phyloP scores from a whole-genome alignment of 1,284 basidiomycete genomes.

The Cystobasidium sp. region DNA sequence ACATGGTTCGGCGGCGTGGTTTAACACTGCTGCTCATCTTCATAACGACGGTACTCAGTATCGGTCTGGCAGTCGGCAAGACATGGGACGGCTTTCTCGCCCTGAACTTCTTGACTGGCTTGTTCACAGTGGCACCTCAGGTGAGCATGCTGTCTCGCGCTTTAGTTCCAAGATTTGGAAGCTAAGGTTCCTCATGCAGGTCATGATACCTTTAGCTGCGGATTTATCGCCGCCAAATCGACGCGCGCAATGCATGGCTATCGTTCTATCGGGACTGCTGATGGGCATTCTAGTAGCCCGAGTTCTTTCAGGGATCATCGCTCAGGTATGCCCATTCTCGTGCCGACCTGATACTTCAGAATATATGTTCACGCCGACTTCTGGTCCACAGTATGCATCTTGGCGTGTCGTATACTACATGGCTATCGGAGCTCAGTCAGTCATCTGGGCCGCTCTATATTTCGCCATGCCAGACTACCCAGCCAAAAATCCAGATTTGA shows the following conservation, averaged over 20 bases:
- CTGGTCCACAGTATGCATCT: constrained; percentile 60
- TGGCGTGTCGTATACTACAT: constrained; percentile 58
- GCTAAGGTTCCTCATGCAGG: constrained; percentile 50
- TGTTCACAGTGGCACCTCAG: constrained; percentile 61
- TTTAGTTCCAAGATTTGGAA: neutral
- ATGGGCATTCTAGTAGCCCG: constrained; percentile 72
- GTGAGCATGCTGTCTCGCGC: constrained; percentile 55
- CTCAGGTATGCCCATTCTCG: constrained; percentile 65
- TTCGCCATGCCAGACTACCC: constrained; percentile 71
- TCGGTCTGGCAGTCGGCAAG: constrained; percentile 65
- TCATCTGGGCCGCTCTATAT: constrained; percentile 65
- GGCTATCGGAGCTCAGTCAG: constrained; percentile 56
- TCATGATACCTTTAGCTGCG: constrained; percentile 68
- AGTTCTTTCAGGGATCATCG: constrained; percentile 70
- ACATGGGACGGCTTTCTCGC: constrained; percentile 64
- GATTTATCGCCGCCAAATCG: constrained; percentile 69
- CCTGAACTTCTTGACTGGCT: constrained; percentile 66
- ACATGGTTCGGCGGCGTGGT: constrained; percentile 66
- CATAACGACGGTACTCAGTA: constrained; percentile 62
- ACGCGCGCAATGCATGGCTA: constrained; percentile 68
- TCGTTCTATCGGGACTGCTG: constrained; percentile 70
- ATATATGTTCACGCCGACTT: neutral
- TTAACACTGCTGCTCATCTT: constrained; percentile 63
- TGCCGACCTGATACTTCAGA: constrained; percentile 60
- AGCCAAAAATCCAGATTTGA: constrained; percentile 63